Conservation (phyloP, 1,139 yeast species). For the Debaryomyces sp. region DNA sequence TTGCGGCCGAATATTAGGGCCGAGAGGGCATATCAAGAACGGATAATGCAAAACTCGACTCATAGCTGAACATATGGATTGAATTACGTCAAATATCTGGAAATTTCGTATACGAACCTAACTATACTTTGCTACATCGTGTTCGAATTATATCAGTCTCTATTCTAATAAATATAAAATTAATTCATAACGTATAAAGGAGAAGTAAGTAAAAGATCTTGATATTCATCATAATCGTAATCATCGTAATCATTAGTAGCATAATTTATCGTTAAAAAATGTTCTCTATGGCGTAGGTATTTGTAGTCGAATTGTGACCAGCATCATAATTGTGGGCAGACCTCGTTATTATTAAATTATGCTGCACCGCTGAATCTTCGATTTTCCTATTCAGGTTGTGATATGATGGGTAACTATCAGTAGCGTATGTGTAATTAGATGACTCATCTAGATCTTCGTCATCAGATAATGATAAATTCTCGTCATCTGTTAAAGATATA, state of each 20-base stretch:
- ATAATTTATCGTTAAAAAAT: neutral
- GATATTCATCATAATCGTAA: neutral
- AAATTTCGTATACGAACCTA: neutral
- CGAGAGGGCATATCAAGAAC: too few relatives aligned
- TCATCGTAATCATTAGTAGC: neutral
- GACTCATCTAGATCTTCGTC: constrained; percentile 10
- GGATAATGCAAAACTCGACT: too few relatives aligned
- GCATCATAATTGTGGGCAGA: neutral
- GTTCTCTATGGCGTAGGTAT: neutral
- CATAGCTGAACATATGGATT: too few relatives aligned
- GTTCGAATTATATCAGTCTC: neutral
- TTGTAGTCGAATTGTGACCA: neutral
- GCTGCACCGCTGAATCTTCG: neutral
- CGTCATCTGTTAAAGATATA: constrained; percentile 29
- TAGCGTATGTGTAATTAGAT: constrained; percentile 2
- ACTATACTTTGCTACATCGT: neutral
- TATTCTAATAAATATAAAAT: neutral
- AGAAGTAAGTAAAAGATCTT: neutral
- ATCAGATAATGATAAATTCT: constrained; percentile 19
- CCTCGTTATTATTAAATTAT: neutral
- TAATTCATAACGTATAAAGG: neutral
- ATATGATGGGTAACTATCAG: neutral
- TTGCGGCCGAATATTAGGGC: neutral
- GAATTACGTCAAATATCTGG: neutral
- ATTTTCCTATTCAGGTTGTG: neutral